Conservation (phyloP, 78 protist genomes). For the Trichosphaerium sp. region DNA sequence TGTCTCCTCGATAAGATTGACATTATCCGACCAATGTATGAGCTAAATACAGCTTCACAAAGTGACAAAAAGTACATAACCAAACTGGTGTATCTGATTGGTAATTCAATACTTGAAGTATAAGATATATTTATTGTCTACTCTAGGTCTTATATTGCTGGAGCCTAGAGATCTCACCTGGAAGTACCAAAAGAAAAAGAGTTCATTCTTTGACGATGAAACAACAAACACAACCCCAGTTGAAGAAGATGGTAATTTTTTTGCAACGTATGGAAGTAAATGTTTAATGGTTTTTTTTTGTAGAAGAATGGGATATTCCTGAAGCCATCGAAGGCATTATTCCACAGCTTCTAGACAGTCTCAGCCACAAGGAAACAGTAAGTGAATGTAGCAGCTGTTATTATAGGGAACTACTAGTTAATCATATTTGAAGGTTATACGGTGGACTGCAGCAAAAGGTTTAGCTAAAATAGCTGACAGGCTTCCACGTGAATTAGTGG, state of each 20-base stretch:
- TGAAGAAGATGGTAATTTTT: no score
- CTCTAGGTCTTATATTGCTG: slow-evolving; percentile 64
- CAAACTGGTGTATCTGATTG: slow-evolving; percentile 74
- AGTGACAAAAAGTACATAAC: slow-evolving; percentile 15
- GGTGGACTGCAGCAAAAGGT: slow-evolving; percentile 90
- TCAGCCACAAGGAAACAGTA: slow-evolving; percentile 42
- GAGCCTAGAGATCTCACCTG: slow-evolving; percentile 67
- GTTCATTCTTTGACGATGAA: slow-evolving; percentile 5
- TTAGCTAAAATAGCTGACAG: slow-evolving; percentile 73
- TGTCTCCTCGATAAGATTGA: background rate
- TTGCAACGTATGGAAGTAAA: no score
- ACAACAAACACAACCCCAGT: background rate
- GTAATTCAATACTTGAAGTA: no score
- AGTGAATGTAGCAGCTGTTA: background rate
- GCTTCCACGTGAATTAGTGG: slow-evolving; percentile 67
- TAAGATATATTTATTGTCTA: no score
- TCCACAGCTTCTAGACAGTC: slow-evolving; percentile 16
- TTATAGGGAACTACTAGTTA: background rate
- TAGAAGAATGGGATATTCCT: background rate
- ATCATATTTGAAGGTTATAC: slow-evolving; percentile 14
- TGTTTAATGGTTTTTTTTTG: no score
- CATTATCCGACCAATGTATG: background rate
- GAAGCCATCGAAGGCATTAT: slow-evolving; percentile 31
- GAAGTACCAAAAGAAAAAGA: slow-evolving; percentile 60
- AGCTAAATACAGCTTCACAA: slow-evolving; percentile 2